A percentile compares a stretch with the other conserved stretches of the same genome.
phyloP scores from a whole-genome alignment of 768 basidiomycete genomes.

The Serpula lacrymans region DNA sequence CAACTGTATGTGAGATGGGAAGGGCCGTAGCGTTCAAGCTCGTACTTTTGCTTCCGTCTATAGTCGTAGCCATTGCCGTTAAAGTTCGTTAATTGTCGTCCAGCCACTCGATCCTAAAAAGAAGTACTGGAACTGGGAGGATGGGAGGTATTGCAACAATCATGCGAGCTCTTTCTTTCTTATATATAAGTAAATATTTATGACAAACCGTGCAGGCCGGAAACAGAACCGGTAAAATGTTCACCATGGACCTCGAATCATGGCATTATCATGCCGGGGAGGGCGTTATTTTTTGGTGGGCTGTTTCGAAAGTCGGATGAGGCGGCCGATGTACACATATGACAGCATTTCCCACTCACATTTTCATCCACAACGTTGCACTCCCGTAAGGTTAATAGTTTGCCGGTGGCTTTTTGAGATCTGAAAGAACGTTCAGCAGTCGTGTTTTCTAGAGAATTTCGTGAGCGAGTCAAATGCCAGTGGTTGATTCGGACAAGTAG shows the following conservation, averaged over 20 bases:
- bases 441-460: too few species aligned
- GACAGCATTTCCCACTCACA: too few species aligned
- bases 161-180: too few species aligned
- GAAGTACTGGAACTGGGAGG: not conserved
- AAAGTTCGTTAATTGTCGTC: constrained; percentile 3
- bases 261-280: not conserved
- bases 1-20: not conserved
- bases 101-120: not conserved
- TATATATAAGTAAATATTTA: not conserved
- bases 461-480: too few species aligned
- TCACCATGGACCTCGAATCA: not conserved
- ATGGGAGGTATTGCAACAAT: too few species aligned
- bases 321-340: too few species aligned
- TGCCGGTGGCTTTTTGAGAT: too few species aligned
- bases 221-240: not conserved
- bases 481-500: too few species aligned
- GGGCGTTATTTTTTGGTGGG: not conserved
- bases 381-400: too few species aligned
- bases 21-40: not conserved
- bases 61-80: constrained; percentile 4
- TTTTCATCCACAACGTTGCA: too few species aligned
- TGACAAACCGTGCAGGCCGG: constrained; percentile 1
- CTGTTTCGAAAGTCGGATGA: not conserved
- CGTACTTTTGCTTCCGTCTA: constrained; percentile 2
- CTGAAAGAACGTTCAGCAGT: too few species aligned